Evolutionary conservation across 2,329 filamentous ascomycete species (phyloP), one percentile per base, ranked within the genome.

Genomic region (Zymoseptoria pseudotritici): DNA sequence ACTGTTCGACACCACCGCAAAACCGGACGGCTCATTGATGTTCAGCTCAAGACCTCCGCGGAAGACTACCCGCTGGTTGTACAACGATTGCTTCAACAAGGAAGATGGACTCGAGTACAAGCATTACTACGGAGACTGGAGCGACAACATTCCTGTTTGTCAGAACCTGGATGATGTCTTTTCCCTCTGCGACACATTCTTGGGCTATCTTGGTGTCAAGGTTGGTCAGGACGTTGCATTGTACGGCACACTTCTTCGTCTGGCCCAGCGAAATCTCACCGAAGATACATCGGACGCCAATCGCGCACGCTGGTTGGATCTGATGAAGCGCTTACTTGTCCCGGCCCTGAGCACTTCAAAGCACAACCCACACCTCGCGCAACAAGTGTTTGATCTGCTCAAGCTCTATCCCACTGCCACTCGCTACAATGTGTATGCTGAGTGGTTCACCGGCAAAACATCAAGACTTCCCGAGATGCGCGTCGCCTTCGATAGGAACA

Each of bases 101-200:
- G 86, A 86, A 58, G 36, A 87, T 20, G 82, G 83, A n/a, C 84
- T 79, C 11, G 81, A 89, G 56, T 97, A 97, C 73, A 85, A 89
- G 36, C 97, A 95, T 72, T 99, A 99, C 74, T 97, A 94, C 86
- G 91, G 96, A 61, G 94, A 97, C 67, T 99, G 94, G 94, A 82
- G 86, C 2, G 93, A 97, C 74, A 96, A 94, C 64, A 82, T 99
- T 53, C 95, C 94, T 0, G 78, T 96, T 20, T 99, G 94, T 71
- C 92, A 96, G 72, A 89, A 81, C 1, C 85, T 96, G 5, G 91
- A 97, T 63, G 94, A 99, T 71, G 82, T 99, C 13, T 94, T 97
- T 73, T 86, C 87, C 2, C 83, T 97, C 0, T 95, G 91, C 73
- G 84, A 86, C 60, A 92, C 91, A 1, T 82, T 99, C 21, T 79